Percentiles rank a stretch among this genome's conserved stretches.
phyloP scores from a whole-genome alignment of 78 protist species.

The Monosiga brevicollis region DNA sequence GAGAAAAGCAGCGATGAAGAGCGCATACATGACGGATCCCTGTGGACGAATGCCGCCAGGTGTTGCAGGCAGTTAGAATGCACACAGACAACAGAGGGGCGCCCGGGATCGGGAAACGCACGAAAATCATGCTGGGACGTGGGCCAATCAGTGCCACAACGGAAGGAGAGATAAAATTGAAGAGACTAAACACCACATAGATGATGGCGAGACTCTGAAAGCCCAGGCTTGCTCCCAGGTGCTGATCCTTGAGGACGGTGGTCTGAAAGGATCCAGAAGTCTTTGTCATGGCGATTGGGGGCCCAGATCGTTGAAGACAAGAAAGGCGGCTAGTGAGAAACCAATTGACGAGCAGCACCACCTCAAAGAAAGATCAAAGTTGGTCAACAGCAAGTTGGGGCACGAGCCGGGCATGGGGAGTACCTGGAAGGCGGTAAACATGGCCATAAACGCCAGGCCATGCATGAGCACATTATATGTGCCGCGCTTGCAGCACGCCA shows the following conservation, averaged over 20 bases:
- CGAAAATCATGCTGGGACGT: not conserved
- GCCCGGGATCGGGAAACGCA: not conserved
- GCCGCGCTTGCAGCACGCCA: not conserved
- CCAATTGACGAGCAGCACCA: not conserved
- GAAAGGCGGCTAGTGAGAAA: not conserved
- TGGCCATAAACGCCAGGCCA: not conserved
- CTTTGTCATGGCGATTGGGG: not conserved
- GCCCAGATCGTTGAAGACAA: not conserved
- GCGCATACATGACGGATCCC: not conserved
- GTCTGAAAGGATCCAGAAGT: not conserved
- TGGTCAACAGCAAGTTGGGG: not conserved
- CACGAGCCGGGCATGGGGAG: not conserved
- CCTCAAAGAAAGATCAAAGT: not conserved
- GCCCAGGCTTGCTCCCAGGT: not conserved
- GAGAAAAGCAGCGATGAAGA: not conserved
- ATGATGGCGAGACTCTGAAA: not conserved
- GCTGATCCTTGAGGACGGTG: not conserved
- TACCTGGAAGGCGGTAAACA: not conserved
- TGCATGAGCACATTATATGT: not conserved
- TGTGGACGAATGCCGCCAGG: not conserved
- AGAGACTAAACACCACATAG: not conserved
- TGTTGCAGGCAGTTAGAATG: too few relatives aligned
- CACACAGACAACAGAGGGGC: too few relatives aligned
- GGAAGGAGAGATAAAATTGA: not conserved
- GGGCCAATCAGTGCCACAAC: not conserved